Evolutionary conservation across 169 alveolate species (phyloP).

Genomic region (Eimeria mitis): DNA sequence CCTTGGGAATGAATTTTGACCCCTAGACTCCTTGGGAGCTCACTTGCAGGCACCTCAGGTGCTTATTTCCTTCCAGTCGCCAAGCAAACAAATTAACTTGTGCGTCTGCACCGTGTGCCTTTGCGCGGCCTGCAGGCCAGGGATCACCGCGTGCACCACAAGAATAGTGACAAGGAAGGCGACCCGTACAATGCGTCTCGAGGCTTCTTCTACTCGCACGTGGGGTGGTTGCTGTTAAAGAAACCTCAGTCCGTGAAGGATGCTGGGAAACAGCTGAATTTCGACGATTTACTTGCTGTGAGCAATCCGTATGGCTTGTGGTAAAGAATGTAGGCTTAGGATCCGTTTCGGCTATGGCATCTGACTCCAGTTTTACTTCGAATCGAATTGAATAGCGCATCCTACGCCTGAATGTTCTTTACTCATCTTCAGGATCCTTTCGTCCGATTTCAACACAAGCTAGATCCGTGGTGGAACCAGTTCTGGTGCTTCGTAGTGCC

Average conservation of each 20-base stretch:
- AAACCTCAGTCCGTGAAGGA: constrained; percentile 80
- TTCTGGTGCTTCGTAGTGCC: constrained; percentile 89
- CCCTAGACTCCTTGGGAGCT: not conserved
- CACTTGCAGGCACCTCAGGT: not conserved
- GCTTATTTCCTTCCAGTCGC: not conserved
- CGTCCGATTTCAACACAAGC: constrained; percentile 77
- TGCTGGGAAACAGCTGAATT: constrained; percentile 79
- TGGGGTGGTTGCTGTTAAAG: constrained; percentile 91
- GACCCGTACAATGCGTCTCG: constrained; percentile 91
- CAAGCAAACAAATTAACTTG: not conserved
- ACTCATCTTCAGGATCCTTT: constrained; percentile 70
- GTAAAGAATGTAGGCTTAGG: not conserved
- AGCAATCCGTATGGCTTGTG: not conserved
- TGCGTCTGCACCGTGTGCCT: not conserved
- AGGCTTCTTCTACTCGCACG: constrained; percentile 92
- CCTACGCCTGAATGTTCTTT: not conserved
- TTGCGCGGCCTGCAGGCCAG: constrained; percentile 75
- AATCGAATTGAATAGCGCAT: not conserved
- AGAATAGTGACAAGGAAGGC: constrained; percentile 88
- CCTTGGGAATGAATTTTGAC: not conserved
- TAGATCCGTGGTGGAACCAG: constrained; percentile 90
- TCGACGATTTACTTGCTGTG: constrained; percentile 81
- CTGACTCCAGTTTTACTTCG: not conserved
- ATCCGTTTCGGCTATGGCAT: not conserved
- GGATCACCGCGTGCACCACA: constrained; percentile 92